Percentiles rank a stretch among this genome's conserved stretches.
phyloP scores from a whole-genome alignment of 2,329 filamentous ascomycete genomes.

The Monilinia fructicola region DNA sequence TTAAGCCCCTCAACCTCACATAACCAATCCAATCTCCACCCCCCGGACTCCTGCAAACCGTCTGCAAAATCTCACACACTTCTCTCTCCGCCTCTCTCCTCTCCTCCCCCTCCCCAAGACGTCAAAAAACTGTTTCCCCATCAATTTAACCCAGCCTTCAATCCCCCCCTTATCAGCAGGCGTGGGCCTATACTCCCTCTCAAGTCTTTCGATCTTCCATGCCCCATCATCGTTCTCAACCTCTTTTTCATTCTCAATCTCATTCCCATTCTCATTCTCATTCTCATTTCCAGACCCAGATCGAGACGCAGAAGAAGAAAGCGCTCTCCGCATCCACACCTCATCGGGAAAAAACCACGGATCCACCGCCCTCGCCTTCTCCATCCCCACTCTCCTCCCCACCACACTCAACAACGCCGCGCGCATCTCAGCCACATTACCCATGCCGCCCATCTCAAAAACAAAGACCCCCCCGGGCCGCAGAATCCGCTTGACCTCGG shows the following conservation, averaged over 20 bases:
- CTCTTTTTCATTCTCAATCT: background rate
- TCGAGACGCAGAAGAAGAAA: slow-evolving; percentile 24
- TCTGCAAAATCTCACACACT: slow-evolving; percentile 54
- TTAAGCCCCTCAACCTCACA: slow-evolving; percentile 53
- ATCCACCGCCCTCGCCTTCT: slow-evolving; percentile 49
- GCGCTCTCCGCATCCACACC: slow-evolving; percentile 50
- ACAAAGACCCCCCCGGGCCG: slow-evolving; percentile 57
- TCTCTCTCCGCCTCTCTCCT: slow-evolving; percentile 56
- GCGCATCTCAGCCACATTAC: slow-evolving; percentile 64
- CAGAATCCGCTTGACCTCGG: slow-evolving; percentile 52
- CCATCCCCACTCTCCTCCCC: slow-evolving; percentile 50
- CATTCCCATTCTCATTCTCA: too few species aligned
- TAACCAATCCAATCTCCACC: slow-evolving; percentile 59
- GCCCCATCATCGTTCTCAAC: slow-evolving; percentile 45
- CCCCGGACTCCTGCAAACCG: slow-evolving; percentile 55
- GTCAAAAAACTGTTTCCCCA: slow-evolving; percentile 61
- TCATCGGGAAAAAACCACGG: slow-evolving; percentile 75
- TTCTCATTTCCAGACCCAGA: too few species aligned
- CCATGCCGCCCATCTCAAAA: slow-evolving; percentile 72
- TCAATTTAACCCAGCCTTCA: slow-evolving; percentile 64
- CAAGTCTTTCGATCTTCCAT: slow-evolving; percentile 47
- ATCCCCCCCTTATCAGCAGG: slow-evolving; percentile 57
- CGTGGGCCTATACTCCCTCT: slow-evolving; percentile 66
- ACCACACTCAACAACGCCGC: slow-evolving; percentile 55
- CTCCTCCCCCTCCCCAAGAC: slow-evolving; percentile 44